Evolutionary conservation across 371 early-diverging fungal species (phyloP).

Genomic region (Mucor mucedo): DNA sequence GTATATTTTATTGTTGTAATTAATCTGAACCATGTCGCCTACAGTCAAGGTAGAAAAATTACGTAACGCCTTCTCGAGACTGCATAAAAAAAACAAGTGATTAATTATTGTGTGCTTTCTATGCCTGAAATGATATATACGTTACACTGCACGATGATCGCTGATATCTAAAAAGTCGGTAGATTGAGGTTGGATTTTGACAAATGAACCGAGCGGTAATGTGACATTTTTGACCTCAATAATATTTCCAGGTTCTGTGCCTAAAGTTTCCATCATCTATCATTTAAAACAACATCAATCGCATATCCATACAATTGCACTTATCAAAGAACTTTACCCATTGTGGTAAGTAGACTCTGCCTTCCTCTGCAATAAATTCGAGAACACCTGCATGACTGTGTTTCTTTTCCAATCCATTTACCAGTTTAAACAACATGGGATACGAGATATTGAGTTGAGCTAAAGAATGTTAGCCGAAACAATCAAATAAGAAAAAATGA

Average conservation of each 20-base stretch:
- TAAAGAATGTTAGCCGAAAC: conserved; percentile 16
- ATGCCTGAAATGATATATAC: background rate
- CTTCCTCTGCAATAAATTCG: conserved; percentile 99
- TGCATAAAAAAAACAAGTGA: background rate
- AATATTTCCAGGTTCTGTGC: conserved; percentile 75
- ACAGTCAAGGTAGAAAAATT: conserved; percentile 95
- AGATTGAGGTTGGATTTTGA: conserved; percentile 98
- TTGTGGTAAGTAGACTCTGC: conserved; percentile 93
- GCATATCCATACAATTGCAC: too few species aligned
- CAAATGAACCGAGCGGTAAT: conserved; percentile 89
- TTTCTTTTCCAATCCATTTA: conserved; percentile 54
- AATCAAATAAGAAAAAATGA: background rate
- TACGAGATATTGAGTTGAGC: conserved; percentile 88
- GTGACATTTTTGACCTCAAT: conserved; percentile 82
- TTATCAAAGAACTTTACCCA: conserved; percentile 71
- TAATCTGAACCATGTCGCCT: conserved; percentile 93
- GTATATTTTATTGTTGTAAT: conserved; percentile 89
- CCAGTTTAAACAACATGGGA: conserved; percentile 91
- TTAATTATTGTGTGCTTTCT: background rate
- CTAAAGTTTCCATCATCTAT: conserved; percentile 94
- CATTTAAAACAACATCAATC: background rate
- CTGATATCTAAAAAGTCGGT: conserved; percentile 97
- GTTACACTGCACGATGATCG: conserved; percentile 95
- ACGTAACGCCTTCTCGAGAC: conserved; percentile 96
- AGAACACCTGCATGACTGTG: conserved; percentile 97